Conservation (phyloP, 495 filamentous ascomycete genomes). For the Penicillium coprophilum region DNA sequence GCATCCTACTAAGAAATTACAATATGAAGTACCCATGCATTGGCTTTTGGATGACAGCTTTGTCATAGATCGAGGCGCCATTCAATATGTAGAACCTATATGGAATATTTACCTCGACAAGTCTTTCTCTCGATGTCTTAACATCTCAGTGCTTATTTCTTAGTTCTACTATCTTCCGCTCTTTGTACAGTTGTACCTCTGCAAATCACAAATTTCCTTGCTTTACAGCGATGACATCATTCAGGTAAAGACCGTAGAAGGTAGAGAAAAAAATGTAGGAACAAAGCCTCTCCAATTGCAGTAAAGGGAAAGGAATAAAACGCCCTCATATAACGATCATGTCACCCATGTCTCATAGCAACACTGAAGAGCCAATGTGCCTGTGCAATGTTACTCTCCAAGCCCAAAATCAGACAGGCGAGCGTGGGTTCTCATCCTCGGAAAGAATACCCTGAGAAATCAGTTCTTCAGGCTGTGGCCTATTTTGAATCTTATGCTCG, state of each 20-base stretch:
- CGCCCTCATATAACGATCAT: slow-evolving; percentile 9
- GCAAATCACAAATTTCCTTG: too few relatives aligned
- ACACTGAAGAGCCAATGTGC: background rate
- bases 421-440: slow-evolving; percentile 55
- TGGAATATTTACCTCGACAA: too few relatives aligned
- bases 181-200: too few relatives aligned
- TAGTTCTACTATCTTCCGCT: too few relatives aligned
- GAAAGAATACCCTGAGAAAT: slow-evolving; percentile 74
- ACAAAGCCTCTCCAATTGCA: background rate
- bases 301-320: slow-evolving; percentile 8
- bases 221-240: slow-evolving; percentile 35
- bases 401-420: slow-evolving; percentile 7
- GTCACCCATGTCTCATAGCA: slow-evolving; percentile 8
- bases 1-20: slow-evolving; percentile 37
- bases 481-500: slow-evolving; percentile 75
- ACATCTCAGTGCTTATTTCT: too few relatives aligned
- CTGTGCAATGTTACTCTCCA: background rate
- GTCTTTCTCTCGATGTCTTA: too few relatives aligned
- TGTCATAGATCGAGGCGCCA: background rate
- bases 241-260: slow-evolving; percentile 2
- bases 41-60: background rate
- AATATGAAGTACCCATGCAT: background rate
- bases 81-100: too few relatives aligned
- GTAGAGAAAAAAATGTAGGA: background rate
- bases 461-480: slow-evolving; percentile 72